Percentiles rank a stretch among this genome's conserved stretches.
Evolutionary conservation across 2,329 filamentous ascomycete genomes (phyloP).

Genomic region (Aspergillus costaricaensis): DNA sequence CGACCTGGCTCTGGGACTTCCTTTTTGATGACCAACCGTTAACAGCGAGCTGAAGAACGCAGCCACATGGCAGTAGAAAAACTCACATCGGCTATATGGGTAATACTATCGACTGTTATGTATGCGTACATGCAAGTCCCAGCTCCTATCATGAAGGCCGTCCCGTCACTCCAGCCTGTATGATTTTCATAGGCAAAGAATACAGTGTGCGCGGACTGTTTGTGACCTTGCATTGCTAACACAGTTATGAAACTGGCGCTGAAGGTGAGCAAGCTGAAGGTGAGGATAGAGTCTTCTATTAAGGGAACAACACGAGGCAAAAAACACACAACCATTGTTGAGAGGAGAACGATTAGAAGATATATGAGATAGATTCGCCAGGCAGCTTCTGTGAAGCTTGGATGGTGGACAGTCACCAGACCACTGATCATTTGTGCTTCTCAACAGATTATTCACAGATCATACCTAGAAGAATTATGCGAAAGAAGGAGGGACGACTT

Average conservation of each 20-base stretch:
- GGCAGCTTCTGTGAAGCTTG: not conserved
- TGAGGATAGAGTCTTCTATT: constrained; percentile 21
- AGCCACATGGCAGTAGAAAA: not conserved
- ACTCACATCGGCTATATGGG: constrained; percentile 27
- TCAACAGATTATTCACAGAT: not conserved
- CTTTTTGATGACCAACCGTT: constrained; percentile 1
- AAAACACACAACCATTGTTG: constrained; percentile 15
- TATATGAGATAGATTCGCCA: constrained; percentile 31
- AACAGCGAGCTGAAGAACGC: not conserved
- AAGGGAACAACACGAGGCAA: constrained; percentile 17
- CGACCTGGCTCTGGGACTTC: constrained; percentile 24
- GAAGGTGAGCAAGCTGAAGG: constrained; percentile 21
- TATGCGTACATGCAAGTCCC: constrained; percentile 31
- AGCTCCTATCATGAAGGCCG: constrained; percentile 25
- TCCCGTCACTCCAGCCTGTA: constrained; percentile 30
- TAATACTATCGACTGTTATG: constrained; percentile 25
- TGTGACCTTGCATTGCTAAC: constrained; percentile 21
- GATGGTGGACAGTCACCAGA: constrained; percentile 6
- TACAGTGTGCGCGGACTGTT: constrained; percentile 18
- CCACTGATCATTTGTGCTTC: not conserved
- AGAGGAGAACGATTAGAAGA: constrained; percentile 12
- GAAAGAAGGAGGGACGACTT: constrained; percentile 7
- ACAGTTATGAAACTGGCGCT: constrained; percentile 32
- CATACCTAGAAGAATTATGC: not conserved
- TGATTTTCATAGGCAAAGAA: constrained; percentile 21